Conservation (phyloP, 2,329 filamentous ascomycete genomes). For the Pseudodiploospora longispora region DNA sequence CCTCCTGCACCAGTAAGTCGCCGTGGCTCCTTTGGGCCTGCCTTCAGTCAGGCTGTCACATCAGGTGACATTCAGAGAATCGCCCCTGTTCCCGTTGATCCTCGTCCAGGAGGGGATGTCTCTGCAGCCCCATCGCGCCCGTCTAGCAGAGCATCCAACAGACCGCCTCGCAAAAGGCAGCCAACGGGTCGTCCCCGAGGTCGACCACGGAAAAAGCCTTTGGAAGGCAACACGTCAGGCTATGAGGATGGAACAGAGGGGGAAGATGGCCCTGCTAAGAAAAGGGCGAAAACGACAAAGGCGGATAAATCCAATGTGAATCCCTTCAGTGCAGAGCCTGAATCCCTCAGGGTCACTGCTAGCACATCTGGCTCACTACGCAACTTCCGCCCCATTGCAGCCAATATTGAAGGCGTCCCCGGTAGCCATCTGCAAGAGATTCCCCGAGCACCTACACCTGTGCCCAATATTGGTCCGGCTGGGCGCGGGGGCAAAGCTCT, state of each 20-base stretch:
- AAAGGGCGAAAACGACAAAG: slow-evolving; percentile 71
- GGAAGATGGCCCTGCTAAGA: slow-evolving; percentile 50
- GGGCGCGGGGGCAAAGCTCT: slow-evolving; percentile 23
- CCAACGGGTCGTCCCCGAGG: slow-evolving; percentile 49
- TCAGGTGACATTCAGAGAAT: slow-evolving; percentile 25
- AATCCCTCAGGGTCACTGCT: slow-evolving; percentile 81
- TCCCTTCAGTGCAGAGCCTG: slow-evolving; percentile 63
- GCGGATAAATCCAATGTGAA: slow-evolving; percentile 64
- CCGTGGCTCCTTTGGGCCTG: slow-evolving; percentile 20
- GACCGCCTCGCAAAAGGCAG: slow-evolving; percentile 27
- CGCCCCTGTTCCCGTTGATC: slow-evolving; percentile 25
- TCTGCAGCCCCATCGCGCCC: slow-evolving; percentile 41
- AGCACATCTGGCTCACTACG: slow-evolving; percentile 85
- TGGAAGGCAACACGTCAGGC: slow-evolving; percentile 62
- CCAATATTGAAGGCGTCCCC: slow-evolving; percentile 34
- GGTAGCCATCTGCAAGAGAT: slow-evolving; percentile 57
- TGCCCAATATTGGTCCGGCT: slow-evolving; percentile 42
- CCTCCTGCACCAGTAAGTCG: slow-evolving; percentile 14
- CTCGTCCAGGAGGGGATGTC: slow-evolving; percentile 13
- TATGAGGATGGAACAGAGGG: slow-evolving; percentile 60
- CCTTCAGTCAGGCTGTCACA: slow-evolving; percentile 11
- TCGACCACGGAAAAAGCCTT: slow-evolving; percentile 45
- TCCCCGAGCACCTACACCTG: slow-evolving; percentile 70
- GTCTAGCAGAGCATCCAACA: slow-evolving; percentile 51
- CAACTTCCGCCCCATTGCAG: slow-evolving; percentile 66